Evolutionary conservation across 2,329 filamentous ascomycete species (phyloP), one percentile per base, ranked within the genome.

Genomic region (Mollisiaceae sp.): DNA sequence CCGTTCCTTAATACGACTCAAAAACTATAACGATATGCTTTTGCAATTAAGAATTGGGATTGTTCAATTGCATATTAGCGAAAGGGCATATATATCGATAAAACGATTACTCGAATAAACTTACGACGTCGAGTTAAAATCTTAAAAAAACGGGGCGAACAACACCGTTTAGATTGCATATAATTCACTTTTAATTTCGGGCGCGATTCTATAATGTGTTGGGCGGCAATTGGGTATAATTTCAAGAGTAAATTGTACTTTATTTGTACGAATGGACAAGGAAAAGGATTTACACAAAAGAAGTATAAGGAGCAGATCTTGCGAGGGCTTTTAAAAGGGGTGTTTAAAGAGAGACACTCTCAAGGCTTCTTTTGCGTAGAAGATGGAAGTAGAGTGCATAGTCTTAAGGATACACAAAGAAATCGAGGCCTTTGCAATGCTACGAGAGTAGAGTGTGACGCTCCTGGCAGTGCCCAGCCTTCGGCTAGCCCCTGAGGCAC

Each of bases 211-310:
- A 27, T 68, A 18, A 32, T 57, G 1, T 56, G 15, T n/a, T 62
- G 4, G 41, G 68, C 62, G 36, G 68, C 43, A 27, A 70, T 70
- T 59, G 52, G 64, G 8, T 68, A 68, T 59, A 63, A 63, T 14
- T 70, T 59, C 27, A 69, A 70, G 45, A 62, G 54, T 15, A 18
- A 57, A 38, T 39, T 70, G 43, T 14, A 52, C n/a, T 67, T 69
- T 64, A 1, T 60, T 22, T 65, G 56, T 18, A 64, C 36, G 8
- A 59, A 69, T 45, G 63, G 64, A 45, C 55, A 69, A 65, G 63
- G 67, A 11, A 70, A 69, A 64, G 67, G 65, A 2, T 67, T 70
- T 65, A 70, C 38, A 47, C 43, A 70, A 56, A 6, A 66, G 50
- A 70, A 66, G 38, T 70, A 70, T 32, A 50, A 56, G n/a, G n/a